Evolutionary conservation across 1,284 basidiomycete species (phyloP), one percentile per base, ranked within the genome.

Genomic region (Anthracocystis setariae): DNA sequence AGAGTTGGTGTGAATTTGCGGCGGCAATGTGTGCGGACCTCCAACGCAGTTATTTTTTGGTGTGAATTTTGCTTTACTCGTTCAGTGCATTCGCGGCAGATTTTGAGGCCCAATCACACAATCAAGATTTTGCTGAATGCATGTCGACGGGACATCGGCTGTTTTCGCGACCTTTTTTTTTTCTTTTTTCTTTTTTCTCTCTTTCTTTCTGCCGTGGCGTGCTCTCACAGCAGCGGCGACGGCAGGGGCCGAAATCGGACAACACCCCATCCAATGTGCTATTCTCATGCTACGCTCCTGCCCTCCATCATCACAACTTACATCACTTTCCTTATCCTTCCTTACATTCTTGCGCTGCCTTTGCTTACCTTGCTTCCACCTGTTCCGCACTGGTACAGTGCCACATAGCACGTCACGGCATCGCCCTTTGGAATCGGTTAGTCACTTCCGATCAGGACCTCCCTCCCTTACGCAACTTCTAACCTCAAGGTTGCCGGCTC

Each of bases 261-360:
- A 37, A 37, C 35, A 42, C 2, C 20, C 21, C 8, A 23, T 39
- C n/a, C 53, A 42, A 62, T 27, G 33, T 39, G 40, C 25, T 46
- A 18, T 25, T 29, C 39, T 46, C 25, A 42, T 4, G 33, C 50
- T 35, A 24, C 46, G 43, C 59, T 66, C 63, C 63, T 56, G 55
- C 56, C 57, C 52, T 66, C 63, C 63, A 66, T 60, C 63, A 66
- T 60, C 63, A 27, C 46, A 46, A 25, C 42, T 20, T 40, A 51
- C 49, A 39, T 29, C 48, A 50, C 48, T 29, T 50, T 50, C 48
- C 38, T 50, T 37, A 13, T 35, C 54, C 48, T 56, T 5, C 18
- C 38, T 20, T 35, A 35, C 23, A n/a, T n/a, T 13, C 27, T 24
- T 37, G 35, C 13, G n/a, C 37, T 18, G 21, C 35, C 46, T 38